Base-by-base conservation (phyloP, 2,329 filamentous ascomycete species). In the Arthrobotrys sinensis region DNA sequence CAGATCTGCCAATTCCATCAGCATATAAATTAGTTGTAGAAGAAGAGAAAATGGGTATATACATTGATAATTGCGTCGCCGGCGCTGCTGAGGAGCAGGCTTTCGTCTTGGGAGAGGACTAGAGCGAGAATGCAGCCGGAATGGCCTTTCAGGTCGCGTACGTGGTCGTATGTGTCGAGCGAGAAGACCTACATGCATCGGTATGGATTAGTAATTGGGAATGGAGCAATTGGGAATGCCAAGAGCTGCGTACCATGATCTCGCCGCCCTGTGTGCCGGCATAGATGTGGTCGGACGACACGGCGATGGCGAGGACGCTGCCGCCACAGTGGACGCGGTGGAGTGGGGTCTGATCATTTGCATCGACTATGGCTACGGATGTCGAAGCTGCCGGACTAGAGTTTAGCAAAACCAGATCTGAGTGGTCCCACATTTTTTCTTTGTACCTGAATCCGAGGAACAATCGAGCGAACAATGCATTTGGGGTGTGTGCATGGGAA, bases 181-280 rank as follows among this genome's bases (percentile, higher is more conserved):
- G 92, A 94, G 92, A 94, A 99, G 52, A 94, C 88, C 87, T 88
- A 4, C 24, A 28, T 28, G 24, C 24, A 28, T 28, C 24, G 24
- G 24, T 28, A 21, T 62, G 76, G 65, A 38, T 55, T 10, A 50
- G 43, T 43, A 64, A 62, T 40, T 19, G 16, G 28, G n/a, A 36
- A 28, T 2, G 2, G 50, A 16, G 46, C 11, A 11, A 68, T 21
- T 12, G 43, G 16, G 21, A 34, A 76, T 50, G 24, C 28, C 32
- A 67, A 36, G 50, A 40, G 24, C 24, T 60, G 16, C 3, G 36
- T 60, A 89, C 91, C 53, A 96, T 88, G 79, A 99, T 97, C 85
- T 97, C 93, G 79, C 96, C 96, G 80, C 93, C 92, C 83, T 97
- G 94, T 0, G 96, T 94, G 46, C 96, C 96, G 16, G 95, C 94